Evolutionary conservation across 352 stramenopile genomes (phyloP).

Genomic region (Globisporangium paddicum): DNA sequence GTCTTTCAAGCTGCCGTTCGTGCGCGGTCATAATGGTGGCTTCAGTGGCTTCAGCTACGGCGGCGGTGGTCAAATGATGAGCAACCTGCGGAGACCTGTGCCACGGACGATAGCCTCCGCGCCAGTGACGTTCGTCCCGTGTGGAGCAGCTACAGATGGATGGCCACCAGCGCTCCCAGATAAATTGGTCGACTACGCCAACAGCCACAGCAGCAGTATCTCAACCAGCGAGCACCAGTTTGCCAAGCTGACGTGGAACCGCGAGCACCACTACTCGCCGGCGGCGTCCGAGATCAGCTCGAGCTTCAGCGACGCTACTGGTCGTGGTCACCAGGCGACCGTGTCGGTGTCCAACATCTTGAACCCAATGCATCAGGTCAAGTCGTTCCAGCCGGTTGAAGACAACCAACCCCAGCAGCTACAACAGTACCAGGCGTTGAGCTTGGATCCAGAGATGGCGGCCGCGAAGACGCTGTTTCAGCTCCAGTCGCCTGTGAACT

Average conservation of each 20-base stretch:
- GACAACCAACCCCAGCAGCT: background rate
- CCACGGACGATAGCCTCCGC: background rate
- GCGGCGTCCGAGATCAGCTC: conserved; percentile 12
- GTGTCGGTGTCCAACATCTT: background rate
- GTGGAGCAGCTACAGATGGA: background rate
- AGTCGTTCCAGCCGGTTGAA: background rate
- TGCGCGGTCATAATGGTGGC: background rate
- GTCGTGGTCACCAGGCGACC: background rate
- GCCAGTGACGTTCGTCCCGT: conserved; percentile 1
- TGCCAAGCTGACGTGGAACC: conserved; percentile 9
- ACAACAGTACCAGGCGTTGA: background rate
- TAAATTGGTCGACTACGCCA: background rate
- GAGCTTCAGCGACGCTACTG: conserved; percentile 6
- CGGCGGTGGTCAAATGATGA: background rate
- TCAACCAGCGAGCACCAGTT: conserved; percentile 4
- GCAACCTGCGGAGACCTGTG: background rate
- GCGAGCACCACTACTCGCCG: conserved; percentile 11
- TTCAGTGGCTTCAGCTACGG: background rate
- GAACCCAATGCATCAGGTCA: background rate
- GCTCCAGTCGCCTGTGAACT: conserved; percentile 4
- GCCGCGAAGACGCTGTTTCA: conserved; percentile 2
- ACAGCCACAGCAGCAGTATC: background rate
- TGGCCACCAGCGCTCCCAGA: background rate
- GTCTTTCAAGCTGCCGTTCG: conserved; percentile 7
- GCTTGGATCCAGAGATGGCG: background rate